Evolutionary conservation across 2,329 filamentous ascomycete genomes (phyloP).

Genomic region (Trichoderma atroviride): DNA sequence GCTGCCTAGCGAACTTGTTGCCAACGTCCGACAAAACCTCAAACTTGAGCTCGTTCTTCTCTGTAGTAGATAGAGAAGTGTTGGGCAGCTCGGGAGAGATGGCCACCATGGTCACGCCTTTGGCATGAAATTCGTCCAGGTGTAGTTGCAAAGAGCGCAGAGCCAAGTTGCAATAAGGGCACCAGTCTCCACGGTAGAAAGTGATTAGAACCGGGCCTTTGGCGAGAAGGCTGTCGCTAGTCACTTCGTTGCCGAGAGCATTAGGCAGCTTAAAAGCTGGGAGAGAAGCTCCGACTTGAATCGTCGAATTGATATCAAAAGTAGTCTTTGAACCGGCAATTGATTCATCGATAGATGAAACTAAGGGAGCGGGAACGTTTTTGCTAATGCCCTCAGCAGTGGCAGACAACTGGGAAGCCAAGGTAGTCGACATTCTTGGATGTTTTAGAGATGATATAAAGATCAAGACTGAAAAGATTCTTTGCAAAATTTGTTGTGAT

Average conservation of each 20-base stretch:
- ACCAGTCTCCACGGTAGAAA: conserved; percentile 18
- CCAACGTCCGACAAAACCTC: conserved; percentile 9
- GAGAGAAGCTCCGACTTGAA: neutral
- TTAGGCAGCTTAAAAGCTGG: conserved; percentile 12
- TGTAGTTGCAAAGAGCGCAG: conserved; percentile 8
- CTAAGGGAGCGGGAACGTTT: neutral
- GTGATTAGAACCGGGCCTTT: conserved; percentile 13
- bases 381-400: neutral
- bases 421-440: conserved; percentile 1
- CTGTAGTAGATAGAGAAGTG: conserved; percentile 5
- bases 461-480: too few species aligned
- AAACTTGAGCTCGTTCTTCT: conserved; percentile 19
- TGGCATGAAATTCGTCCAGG: conserved; percentile 1
- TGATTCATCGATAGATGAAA: neutral
- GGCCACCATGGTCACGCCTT: conserved; percentile 6
- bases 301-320: neutral
- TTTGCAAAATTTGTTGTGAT: neutral
- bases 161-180: conserved; percentile 11
- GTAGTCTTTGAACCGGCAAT: neutral
- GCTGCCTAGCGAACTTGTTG: conserved; percentile 12
- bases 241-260: conserved; percentile 3
- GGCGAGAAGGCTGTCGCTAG: conserved; percentile 3
- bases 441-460: neutral
- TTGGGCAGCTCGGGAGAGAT: conserved; percentile 16
- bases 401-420: neutral